Conservation (phyloP, 768 basidiomycete genomes). For the Mycena kentingensis region DNA sequence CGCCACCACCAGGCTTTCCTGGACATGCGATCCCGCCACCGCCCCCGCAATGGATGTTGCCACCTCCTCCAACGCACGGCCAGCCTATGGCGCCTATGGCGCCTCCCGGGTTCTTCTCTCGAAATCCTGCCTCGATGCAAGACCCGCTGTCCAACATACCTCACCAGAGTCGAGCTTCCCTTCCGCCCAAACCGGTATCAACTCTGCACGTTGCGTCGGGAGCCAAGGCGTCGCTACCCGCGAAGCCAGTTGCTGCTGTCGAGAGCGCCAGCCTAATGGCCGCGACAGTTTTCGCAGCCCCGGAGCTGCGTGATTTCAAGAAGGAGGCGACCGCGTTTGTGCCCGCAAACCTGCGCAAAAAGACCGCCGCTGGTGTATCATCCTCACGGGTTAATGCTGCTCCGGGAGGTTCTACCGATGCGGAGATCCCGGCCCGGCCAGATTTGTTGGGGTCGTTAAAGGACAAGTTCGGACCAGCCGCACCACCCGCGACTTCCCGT, state of each 20-base stretch:
- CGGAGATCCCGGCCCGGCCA: constrained; percentile 49
- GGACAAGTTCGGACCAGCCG: constrained; percentile 55
- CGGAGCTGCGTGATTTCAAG: constrained; percentile 89
- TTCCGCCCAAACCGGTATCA: constrained; percentile 43
- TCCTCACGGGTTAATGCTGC: constrained; percentile 62
- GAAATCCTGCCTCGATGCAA: constrained; percentile 59
- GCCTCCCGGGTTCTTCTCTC: constrained; percentile 69
- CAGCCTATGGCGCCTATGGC: constrained; percentile 40
- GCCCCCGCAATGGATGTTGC: constrained; percentile 26
- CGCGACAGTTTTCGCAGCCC: constrained; percentile 81
- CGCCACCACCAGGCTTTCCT: constrained; percentile 25
- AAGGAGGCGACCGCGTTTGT: constrained; percentile 94
- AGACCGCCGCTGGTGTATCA: constrained; percentile 36
- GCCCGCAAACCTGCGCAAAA: constrained; percentile 77
- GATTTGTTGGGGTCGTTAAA: constrained; percentile 67
- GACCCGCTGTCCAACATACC: constrained; percentile 78
- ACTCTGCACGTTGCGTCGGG: constrained; percentile 26
- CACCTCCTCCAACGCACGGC: too few relatives aligned
- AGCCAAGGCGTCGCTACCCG: constrained; percentile 33
- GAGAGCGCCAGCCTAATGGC: constrained; percentile 41
- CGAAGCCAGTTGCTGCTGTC: constrained; percentile 36
- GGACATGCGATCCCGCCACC: constrained; percentile 16
- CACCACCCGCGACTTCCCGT: constrained; percentile 21
- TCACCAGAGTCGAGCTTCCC: constrained; percentile 65
- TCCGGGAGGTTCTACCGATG: constrained; percentile 42